phyloP scores from a whole-genome alignment of 2,329 filamentous ascomycete genomes.

The Epichloe brachyelytri region DNA sequence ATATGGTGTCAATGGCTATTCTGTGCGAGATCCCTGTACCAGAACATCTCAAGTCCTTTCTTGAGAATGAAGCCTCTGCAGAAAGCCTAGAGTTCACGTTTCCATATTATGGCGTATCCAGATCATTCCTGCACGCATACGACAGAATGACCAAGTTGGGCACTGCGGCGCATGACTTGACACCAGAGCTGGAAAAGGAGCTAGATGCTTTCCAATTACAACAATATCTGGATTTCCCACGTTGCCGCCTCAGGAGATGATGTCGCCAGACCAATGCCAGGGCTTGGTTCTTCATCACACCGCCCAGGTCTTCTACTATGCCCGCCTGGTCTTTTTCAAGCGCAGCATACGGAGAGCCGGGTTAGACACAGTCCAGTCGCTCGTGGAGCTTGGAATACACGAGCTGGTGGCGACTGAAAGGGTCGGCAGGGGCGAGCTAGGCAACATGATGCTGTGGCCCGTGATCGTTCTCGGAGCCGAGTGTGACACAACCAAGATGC shows the following conservation, averaged over 20 bases:
- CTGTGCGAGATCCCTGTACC: conserved; percentile 11
- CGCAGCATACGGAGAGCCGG: conserved; percentile 16
- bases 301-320: conserved; percentile 22
- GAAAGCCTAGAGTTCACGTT: conserved; percentile 10
- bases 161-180: conserved; percentile 3
- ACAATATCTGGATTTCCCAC: conserved; percentile 15
- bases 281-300: conserved; percentile 12
- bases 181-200: conserved; percentile 4
- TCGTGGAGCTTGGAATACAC: conserved; percentile 18
- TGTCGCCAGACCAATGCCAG: conserved; percentile 11
- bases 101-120: conserved; percentile 12
- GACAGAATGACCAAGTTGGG: conserved; percentile 12
- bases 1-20: conserved; percentile 14
- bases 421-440: conserved; percentile 15
- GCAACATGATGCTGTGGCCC: conserved; percentile 24
- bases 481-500: conserved; percentile 15
- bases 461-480: conserved; percentile 22
- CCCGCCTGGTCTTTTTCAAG: conserved; percentile 21
- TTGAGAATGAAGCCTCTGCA: conserved; percentile 3
- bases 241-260: conserved; percentile 2
- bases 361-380: conserved; percentile 15
- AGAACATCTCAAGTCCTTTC: conserved; percentile 8
- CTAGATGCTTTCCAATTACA: conserved; percentile 20
- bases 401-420: conserved; percentile 20
- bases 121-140: conserved; percentile 8